These are phyloP conservation scores for Boletus holoroseus DNA, from an alignment of 1,284 basidiomycete genomes.

Conservation along the genomic window DNA sequence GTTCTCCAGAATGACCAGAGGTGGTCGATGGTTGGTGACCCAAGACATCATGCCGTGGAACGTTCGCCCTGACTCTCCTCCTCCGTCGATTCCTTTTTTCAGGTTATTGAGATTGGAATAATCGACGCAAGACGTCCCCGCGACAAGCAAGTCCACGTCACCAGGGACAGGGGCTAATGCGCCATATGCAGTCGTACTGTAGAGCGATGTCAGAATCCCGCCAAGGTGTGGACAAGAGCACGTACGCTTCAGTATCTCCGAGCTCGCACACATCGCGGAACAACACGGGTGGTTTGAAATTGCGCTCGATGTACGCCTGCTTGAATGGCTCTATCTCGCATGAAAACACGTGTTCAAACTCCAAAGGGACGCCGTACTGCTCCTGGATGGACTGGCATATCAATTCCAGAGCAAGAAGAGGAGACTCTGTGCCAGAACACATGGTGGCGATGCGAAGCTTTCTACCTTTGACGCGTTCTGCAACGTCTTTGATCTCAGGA, in stretches of 20 bases:
- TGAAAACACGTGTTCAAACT: constrained; percentile 91
- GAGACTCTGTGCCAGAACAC: constrained; percentile 96
- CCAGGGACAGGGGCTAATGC: constrained; percentile 82
- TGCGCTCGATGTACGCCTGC: constrained; percentile 95
- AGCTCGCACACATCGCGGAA: constrained; percentile 95
- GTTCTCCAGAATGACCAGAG: constrained; percentile 90
- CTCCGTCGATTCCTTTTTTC: constrained; percentile 83
- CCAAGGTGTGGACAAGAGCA: not conserved
- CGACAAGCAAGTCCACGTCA: constrained; percentile 85
- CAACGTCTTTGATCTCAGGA: constrained; percentile 65
- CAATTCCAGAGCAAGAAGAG: constrained; percentile 83
- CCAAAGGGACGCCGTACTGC: constrained; percentile 61
- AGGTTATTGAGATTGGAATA: constrained; percentile 93
- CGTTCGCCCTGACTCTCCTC: constrained; percentile 86
- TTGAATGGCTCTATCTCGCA: constrained; percentile 99
- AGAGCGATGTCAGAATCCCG: constrained; percentile 13
- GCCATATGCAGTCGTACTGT: constrained; percentile 87
- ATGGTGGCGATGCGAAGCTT: constrained; percentile 93
- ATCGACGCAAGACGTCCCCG: constrained; percentile 94
- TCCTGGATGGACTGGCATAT: constrained; percentile 72
- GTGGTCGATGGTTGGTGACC: constrained; percentile 83
- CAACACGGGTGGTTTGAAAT: constrained; percentile 85
- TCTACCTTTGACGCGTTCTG: constrained; percentile 69
- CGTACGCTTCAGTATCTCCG: constrained; percentile 68
- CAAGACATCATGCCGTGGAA: constrained; percentile 92